Base-by-base conservation (phyloP, 371 early-diverging fungal species). In the Rhizopus microsporus region DNA sequence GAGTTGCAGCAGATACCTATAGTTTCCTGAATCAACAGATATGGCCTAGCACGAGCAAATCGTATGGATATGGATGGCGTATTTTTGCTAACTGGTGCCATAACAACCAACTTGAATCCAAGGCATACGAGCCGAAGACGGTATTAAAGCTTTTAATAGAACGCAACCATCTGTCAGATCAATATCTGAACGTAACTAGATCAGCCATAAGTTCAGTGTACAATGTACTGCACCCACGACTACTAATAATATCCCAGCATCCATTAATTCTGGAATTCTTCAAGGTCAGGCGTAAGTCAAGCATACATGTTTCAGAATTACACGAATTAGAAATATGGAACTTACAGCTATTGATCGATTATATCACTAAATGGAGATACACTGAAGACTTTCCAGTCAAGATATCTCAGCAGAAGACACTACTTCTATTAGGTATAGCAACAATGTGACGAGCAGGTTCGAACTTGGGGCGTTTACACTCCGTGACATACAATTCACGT, bases 381-480 rank as follows among this genome's bases (percentile, higher is more conserved):
- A 37, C 37, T 37, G 12, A 12, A 9, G 9, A 37, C 1, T 3
- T 37, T 9, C 12, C 37, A 37, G 12, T 37, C 37, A 9, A 7
- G 3, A 9, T 3, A 3, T 17, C 64, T 7, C 69, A 69, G 59
- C 49, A 52, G 13, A 69, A 64, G 31, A 42, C 44, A 1, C 35
- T 63, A 8, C 6, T 56, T 0, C 15, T 64, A n/a, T 16, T 61
- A 12, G 33, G 56, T 1, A 38, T 69, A 1, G 35, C 48, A 5
- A 57, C 64, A 1, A 63, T 70, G 60, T 62, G 65, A 54, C 12
- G 64, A 6, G 60, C 63, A 16, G 32, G 66, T 3, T 58, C 59
- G 4, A 66, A 65, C 40, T 31, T 70, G 1, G 57, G 56, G 0
- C 33, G 60, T 6, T 2, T 63, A 29, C 66, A 65, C 51, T 30